phyloP scores from a whole-genome alignment of 345 rosid species.

The Brassica incana region DNA sequence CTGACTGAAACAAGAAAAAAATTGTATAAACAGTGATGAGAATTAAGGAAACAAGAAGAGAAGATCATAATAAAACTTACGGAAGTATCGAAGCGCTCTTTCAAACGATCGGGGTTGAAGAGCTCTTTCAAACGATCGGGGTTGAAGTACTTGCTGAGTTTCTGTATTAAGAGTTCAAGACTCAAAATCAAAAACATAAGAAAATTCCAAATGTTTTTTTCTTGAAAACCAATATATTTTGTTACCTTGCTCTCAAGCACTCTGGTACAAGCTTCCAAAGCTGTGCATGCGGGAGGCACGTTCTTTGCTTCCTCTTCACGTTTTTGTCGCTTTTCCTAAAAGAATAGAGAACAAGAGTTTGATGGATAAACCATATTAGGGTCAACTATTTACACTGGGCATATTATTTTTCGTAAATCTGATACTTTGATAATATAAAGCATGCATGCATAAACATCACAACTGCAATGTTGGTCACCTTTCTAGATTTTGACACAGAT shows the following conservation, averaged over 20 bases:
- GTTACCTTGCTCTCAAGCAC: constrained; percentile 70
- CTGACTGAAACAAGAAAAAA: not conserved
- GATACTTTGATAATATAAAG: constrained; percentile 18
- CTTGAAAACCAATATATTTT: too few relatives aligned
- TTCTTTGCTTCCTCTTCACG: constrained; percentile 77
- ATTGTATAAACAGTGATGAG: not conserved
- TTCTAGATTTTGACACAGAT: too few relatives aligned
- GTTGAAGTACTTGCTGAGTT: constrained; percentile 64
- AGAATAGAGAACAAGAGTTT: not conserved
- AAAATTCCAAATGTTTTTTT: not conserved
- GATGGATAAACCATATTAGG: not conserved
- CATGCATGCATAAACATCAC: not conserved
- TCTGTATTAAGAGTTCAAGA: constrained; percentile 45
- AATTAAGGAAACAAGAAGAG: not conserved
- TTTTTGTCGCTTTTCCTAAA: constrained; percentile 81
- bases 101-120: constrained; percentile 62
- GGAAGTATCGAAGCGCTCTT: constrained; percentile 58
- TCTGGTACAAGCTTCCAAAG: constrained; percentile 59
- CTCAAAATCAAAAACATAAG: not conserved
- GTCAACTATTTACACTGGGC: not conserved
- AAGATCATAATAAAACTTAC: constrained; percentile 40
- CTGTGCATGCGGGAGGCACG: constrained; percentile 61
- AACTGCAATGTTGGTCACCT: too few relatives aligned
- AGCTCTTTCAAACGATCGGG: constrained; percentile 55
- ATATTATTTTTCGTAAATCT: constrained; percentile 2